Evolutionary conservation across 306 rosid species (phyloP), one percentile per base, ranked within the genome.

Genomic region (Benincasa hispida): DNA sequence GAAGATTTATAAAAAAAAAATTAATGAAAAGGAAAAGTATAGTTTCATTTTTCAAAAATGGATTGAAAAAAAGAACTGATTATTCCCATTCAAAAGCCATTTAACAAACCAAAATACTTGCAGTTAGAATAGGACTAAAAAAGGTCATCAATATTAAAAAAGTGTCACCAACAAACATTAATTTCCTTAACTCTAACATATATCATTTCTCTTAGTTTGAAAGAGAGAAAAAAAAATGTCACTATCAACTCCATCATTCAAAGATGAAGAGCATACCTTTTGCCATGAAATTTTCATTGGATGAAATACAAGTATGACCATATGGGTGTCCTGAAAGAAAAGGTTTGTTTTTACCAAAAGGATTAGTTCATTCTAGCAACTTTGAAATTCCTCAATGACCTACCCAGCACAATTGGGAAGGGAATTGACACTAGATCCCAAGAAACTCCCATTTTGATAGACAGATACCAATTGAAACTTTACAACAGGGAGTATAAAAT

Each of bases 321-420:
- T 85, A 86, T 82, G 97, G 90, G 85, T 84, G 35, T 90, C 98
- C 97, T 91, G 98, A 93, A 93, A 81, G 81, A 87, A 87, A 90
- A 87, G 80, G 82, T 78, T 78, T 84, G 42, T 83, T 79, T 79
- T 79, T 88, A 88, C 86, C 75, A 47, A 42, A 45, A 93, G 82
- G 83, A 79, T 41, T 85, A 79, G 77, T 81, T 80, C 68, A 54
- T 77, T 75, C 72, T 47, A n/a, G 32, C 47, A 60, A 3, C 7
- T 57, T 47, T 8, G 47, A 15, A 34, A 61, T 28, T 35, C 79
- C 50, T 76, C 39, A 48, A 59, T 58, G 32, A 35, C 57, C 10
- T 75, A 34, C 34, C 67, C 69, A 58, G 10, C 32, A 12, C 53
- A 68, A 66, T 68, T 25, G 35, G 56, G 56, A 42, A 68, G 17